A percentile compares a stretch with the other conserved stretches of the same genome.
phyloP scores from a whole-genome alignment of 768 basidiomycete genomes.

The Tylopilus felleus region DNA sequence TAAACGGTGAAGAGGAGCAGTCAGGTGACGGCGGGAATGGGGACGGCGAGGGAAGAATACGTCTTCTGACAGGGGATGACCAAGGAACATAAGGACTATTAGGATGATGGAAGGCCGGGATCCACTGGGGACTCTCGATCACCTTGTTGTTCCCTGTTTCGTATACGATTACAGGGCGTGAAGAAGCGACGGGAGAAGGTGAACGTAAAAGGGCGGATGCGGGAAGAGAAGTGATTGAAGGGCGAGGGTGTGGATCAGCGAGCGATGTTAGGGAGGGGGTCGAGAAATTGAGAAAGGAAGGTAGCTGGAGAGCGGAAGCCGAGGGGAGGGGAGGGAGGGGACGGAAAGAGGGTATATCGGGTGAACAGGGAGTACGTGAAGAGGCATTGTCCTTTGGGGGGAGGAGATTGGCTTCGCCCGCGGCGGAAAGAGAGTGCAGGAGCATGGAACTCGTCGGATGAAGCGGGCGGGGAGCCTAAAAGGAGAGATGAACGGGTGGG shows the following conservation, averaged over 20 bases:
- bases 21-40: slow-evolving; percentile 29
- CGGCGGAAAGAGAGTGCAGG: slow-evolving; percentile 4
- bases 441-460: slow-evolving; percentile 18
- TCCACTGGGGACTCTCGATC: slow-evolving; percentile 30
- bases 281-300: slow-evolving; percentile 36
- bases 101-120: slow-evolving; percentile 44
- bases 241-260: slow-evolving; percentile 6
- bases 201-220: slow-evolving; percentile 16
- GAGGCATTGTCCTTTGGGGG: slow-evolving; percentile 5
- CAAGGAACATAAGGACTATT: slow-evolving; percentile 58
- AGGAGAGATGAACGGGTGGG: slow-evolving; percentile 13
- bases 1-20: slow-evolving; percentile 34
- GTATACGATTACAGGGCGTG: slow-evolving; percentile 5
- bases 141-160: slow-evolving; percentile 22
- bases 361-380: slow-evolving; percentile 16
- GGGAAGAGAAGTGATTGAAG: slow-evolving; percentile 11
- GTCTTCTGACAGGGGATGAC: slow-evolving; percentile 41
- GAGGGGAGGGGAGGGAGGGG: slow-evolving; percentile 35
- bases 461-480: slow-evolving; percentile 11
- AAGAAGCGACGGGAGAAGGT: slow-evolving; percentile 13
- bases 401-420: slow-evolving; percentile 6
- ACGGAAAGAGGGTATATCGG: slow-evolving; percentile 19
- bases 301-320: slow-evolving; percentile 38
- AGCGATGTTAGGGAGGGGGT: slow-evolving; percentile 17
- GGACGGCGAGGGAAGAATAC: slow-evolving; percentile 38